These are phyloP conservation scores for Cladophialophora yegresii DNA, from an alignment of 2,329 filamentous ascomycete genomes.

Conservation along the genomic window DNA sequence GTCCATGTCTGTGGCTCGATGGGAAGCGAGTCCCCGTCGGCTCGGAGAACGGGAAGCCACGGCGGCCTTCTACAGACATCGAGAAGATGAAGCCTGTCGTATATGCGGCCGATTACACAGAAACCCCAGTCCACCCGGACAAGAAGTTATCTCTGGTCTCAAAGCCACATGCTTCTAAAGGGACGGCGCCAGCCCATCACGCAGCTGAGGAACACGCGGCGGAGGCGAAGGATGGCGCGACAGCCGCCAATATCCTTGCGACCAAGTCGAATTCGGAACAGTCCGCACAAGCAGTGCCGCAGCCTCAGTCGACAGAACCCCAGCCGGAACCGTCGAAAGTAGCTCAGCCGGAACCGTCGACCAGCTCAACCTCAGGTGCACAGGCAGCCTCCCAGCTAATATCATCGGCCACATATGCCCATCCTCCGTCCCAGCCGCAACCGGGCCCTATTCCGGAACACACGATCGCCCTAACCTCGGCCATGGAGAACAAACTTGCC, in stretches of 20 bases:
- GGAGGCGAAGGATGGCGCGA: constrained; percentile 11
- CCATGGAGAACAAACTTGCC: constrained; percentile 22
- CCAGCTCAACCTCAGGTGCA: neutral
- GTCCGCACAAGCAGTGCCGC: neutral
- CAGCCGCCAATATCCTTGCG: constrained; percentile 25
- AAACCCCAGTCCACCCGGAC: constrained; percentile 31
- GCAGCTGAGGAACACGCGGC: constrained; percentile 23
- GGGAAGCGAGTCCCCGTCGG: constrained; percentile 35
- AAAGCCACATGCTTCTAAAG: constrained; percentile 9
- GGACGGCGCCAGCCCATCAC: constrained; percentile 24
- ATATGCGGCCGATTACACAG: constrained; percentile 36
- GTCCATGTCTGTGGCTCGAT: constrained; percentile 36
- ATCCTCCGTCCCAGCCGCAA: constrained; percentile 28
- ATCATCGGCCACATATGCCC: constrained; percentile 7
- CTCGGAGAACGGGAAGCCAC: constrained; percentile 34
- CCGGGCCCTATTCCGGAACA: constrained; percentile 31
- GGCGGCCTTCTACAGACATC: constrained; percentile 28
- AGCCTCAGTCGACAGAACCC: constrained; percentile 12
- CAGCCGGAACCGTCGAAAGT: constrained; percentile 4
- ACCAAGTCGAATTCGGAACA: constrained; percentile 11
- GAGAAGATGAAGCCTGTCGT: constrained; percentile 33
- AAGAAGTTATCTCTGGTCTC: constrained; percentile 21
- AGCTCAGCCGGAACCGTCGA: constrained; percentile 3
- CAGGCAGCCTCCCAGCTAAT: constrained; percentile 1
- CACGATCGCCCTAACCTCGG: constrained; percentile 25